A percentile compares a stretch with the other conserved stretches of the same genome.
Conservation (phyloP, 768 basidiomycete species). For the Trametes gibbosa region DNA sequence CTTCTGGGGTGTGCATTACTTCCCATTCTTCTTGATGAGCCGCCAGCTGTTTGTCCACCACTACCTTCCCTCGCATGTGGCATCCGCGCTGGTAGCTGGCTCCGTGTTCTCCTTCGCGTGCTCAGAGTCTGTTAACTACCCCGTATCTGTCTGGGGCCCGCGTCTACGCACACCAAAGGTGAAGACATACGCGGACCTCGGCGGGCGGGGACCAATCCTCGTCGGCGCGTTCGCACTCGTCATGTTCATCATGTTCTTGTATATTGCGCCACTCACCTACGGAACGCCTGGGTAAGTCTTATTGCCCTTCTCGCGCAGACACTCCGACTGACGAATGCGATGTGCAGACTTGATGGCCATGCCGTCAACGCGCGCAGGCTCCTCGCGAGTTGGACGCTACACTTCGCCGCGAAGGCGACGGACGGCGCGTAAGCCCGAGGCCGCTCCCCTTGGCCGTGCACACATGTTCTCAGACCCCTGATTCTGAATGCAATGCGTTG, state of each 20-base stretch:
- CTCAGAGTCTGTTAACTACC: constrained; percentile 89
- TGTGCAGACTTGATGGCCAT: constrained; percentile 73
- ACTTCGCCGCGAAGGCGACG: constrained; percentile 73
- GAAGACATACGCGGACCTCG: constrained; percentile 66
- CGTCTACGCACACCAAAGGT: constrained; percentile 16
- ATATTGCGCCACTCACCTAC: constrained; percentile 88
- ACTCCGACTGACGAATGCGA: constrained; percentile 7
- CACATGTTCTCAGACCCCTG: background rate
- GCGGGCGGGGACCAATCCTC: constrained; percentile 69
- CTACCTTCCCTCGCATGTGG: constrained; percentile 95
- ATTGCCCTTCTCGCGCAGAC: background rate
- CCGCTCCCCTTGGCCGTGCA: too few relatives aligned
- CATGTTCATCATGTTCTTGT: constrained; percentile 67
- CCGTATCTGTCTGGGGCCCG: constrained; percentile 75
- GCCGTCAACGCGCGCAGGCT: constrained; percentile 82
- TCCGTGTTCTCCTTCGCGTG: constrained; percentile 87
- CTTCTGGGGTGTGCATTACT: constrained; percentile 93
- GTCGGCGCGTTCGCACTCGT: constrained; percentile 54
- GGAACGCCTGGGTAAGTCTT: constrained; percentile 87
- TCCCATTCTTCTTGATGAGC: constrained; percentile 97
- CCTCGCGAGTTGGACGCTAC: constrained; percentile 89
- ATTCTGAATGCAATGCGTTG: background rate
- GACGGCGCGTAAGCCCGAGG: background rate
- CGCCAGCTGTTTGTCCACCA: constrained; percentile 97
- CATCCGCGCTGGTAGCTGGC: constrained; percentile 89